These are phyloP conservation scores for Luffa acutangula DNA, from an alignment of 306 rosid genomes.

Conservation along the genomic window DNA sequence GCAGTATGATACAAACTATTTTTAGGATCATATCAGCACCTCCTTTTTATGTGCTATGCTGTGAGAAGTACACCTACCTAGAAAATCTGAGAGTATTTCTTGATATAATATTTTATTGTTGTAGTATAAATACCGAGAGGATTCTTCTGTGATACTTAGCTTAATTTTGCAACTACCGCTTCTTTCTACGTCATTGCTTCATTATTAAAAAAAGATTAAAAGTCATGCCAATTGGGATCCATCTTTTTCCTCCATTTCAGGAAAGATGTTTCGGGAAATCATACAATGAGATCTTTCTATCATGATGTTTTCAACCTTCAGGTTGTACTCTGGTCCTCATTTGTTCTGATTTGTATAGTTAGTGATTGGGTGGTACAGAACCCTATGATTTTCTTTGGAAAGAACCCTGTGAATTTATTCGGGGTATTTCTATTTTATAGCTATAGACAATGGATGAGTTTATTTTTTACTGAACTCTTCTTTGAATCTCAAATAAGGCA, in stretches of 20 bases:
- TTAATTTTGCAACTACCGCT: neutral
- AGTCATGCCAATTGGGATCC: slow-evolving; percentile 4
- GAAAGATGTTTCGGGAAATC: slow-evolving; percentile 55
- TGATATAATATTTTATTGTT: neutral
- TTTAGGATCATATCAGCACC: neutral
- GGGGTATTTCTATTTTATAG: neutral
- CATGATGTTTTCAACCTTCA: slow-evolving; percentile 65
- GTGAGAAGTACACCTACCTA: neutral
- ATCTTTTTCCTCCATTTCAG: slow-evolving; percentile 36
- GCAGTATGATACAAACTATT: neutral
- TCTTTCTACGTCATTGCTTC: neutral
- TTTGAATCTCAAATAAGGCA: neutral
- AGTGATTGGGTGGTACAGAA: neutral
- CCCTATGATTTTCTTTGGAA: neutral
- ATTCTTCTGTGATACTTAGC: slow-evolving; percentile 1
- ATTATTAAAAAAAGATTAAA: neutral
- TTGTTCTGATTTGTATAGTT: neutral
- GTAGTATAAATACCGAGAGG: neutral
- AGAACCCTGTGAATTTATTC: neutral
- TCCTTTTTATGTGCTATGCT: neutral
- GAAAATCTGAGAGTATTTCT: neutral
- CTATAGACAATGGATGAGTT: neutral
- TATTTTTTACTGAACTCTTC: neutral
- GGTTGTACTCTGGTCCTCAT: slow-evolving; percentile 34
- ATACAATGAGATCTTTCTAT: slow-evolving; percentile 69